These are phyloP conservation scores for Penicillium thymicola DNA, from an alignment of 2,329 filamentous ascomycete species.

Conservation along the genomic window DNA sequence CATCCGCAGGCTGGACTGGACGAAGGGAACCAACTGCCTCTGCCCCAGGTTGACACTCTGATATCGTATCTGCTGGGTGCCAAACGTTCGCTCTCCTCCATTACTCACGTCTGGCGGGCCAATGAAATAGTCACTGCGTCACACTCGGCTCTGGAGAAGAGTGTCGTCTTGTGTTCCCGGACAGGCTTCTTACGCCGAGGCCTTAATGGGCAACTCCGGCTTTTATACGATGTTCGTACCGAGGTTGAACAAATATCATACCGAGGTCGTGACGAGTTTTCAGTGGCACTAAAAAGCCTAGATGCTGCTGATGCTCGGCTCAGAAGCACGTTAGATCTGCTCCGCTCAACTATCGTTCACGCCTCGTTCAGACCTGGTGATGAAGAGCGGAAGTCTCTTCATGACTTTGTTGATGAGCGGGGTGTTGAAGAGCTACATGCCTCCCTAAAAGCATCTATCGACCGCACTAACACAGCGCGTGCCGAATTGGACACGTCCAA, in stretches of 20 bases:
- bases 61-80: constrained; percentile 81
- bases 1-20: constrained; percentile 12
- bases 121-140: constrained; percentile 80
- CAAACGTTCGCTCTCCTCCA: constrained; percentile 81
- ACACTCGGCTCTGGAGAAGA: constrained; percentile 72
- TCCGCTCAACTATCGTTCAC: constrained; percentile 59
- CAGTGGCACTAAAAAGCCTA: constrained; percentile 52
- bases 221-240: constrained; percentile 43
- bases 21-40: constrained; percentile 15
- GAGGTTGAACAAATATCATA: constrained; percentile 45
- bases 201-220: constrained; percentile 51
- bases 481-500: constrained; percentile 53
- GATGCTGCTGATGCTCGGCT: constrained; percentile 59
- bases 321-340: constrained; percentile 52
- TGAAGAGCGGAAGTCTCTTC: constrained; percentile 54
- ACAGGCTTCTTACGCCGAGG: constrained; percentile 64
- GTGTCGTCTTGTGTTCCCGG: constrained; percentile 67
- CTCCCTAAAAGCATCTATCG: constrained; percentile 58
- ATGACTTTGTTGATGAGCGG: constrained; percentile 65
- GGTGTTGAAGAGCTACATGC: constrained; percentile 58
- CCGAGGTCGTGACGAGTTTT: constrained; percentile 44
- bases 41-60: constrained; percentile 64
- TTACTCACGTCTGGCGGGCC: constrained; percentile 76
- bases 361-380: constrained; percentile 51
- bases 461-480: constrained; percentile 60